These are phyloP conservation scores for Coriaria nepalensis DNA, from an alignment of 306 rosid genomes.

Conservation along the genomic window DNA sequence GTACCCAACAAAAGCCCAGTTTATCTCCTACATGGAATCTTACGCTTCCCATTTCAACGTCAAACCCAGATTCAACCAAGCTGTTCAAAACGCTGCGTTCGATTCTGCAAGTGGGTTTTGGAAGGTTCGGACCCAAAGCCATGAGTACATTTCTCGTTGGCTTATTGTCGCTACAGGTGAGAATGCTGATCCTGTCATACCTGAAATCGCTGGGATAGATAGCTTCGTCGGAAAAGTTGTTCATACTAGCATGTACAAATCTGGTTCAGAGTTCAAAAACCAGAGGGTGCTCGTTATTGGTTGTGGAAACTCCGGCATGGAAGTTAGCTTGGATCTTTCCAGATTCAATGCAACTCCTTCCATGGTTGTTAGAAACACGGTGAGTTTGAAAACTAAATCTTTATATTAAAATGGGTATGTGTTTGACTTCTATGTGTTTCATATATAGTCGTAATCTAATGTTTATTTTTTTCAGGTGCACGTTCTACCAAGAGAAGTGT, in stretches of 20 bases:
- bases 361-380: constrained; percentile 81
- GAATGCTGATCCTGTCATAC: constrained; percentile 72
- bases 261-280: constrained; percentile 42
- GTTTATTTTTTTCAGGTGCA: constrained; percentile 43
- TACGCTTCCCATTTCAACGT: constrained; percentile 47
- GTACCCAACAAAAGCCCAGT: constrained; percentile 59
- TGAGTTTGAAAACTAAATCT: constrained; percentile 16
- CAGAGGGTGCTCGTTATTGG: constrained; percentile 69
- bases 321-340: constrained; percentile 87
- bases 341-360: constrained; percentile 62
- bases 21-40: constrained; percentile 54
- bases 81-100: constrained; percentile 38
- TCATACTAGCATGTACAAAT: constrained; percentile 54
- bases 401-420: neutral
- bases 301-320: constrained; percentile 99
- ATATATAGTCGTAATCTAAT: neutral
- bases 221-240: constrained; percentile 30
- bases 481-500: constrained; percentile 74
- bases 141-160: constrained; percentile 3
- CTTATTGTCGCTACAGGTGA: constrained; percentile 71
- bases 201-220: constrained; percentile 45
- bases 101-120: constrained; percentile 25
- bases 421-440: constrained; percentile 7
- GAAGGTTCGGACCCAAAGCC: constrained; percentile 44
- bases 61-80: constrained; percentile 44